Base-by-base conservation (phyloP, 768 basidiomycete genomes). In the Tylopilus rubrobrunneus region DNA sequence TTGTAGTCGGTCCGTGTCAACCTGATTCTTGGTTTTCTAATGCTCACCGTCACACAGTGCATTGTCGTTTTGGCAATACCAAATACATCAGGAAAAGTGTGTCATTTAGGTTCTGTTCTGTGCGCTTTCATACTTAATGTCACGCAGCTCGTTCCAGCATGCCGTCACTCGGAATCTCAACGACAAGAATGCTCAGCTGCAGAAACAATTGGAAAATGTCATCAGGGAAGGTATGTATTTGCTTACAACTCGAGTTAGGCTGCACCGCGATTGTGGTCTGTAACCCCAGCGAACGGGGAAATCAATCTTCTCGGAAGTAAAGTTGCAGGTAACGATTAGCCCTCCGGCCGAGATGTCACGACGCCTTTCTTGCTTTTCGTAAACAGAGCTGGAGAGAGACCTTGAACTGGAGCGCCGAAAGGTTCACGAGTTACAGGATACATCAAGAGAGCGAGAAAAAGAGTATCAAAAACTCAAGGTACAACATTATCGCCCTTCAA, bases 11-110 rank as follows among this genome's bases (percentile, higher is more conserved):
- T 85, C 51, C 19, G 73, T 65, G 23, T 25, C 15, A 17, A 54
- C 46, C 31, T 15, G 29, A 49, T 19, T 15, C 12, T 45, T 25
- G 37, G 11, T 17, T 56, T 33, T 28, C 42, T 43, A 21, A 43
- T 33, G 47, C 44, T 56, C 47, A 65, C 43, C 5, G 12, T 34
- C 19, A 29, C 31, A 27, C 51, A 90, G 89, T 21, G 89, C 91
- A 5, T 80, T 92, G 53, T 88, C 90, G 4, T 93, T 93, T 67
- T 93, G 91, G 91, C 88, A 91, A 67, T 93, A 93, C 67, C 91
- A 93, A 63, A 80, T 85, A 48, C 87, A 89, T 57, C 91, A 93
- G 70, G 91, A 93, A 73, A 84, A 81, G 90, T 88, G 52, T 53
- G 71, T 60, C 23, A 21, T 7, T 53, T 28, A 28, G 27, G 36